Evolutionary conservation across 305 asterid species (phyloP).

Genomic region (Fraxinus sp.): DNA sequence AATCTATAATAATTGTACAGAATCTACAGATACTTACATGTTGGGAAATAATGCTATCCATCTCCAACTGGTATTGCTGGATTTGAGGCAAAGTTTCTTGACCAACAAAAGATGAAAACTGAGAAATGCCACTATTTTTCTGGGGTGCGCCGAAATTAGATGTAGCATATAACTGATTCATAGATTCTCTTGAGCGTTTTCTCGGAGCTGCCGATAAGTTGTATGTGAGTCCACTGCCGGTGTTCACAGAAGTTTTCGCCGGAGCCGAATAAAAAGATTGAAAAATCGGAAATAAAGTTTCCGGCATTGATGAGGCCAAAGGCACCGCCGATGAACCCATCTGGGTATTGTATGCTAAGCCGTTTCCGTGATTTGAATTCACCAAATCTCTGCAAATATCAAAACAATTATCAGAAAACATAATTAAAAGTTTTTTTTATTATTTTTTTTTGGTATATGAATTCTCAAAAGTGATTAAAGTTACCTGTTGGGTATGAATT

Average conservation of each 20-base stretch:
- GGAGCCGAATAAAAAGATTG: conserved; percentile 38
- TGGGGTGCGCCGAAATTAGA: conserved; percentile 12
- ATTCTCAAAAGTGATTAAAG: not conserved
- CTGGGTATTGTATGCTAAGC: conserved; percentile 33
- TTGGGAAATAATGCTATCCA: conserved; percentile 58
- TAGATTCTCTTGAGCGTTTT: conserved; percentile 50
- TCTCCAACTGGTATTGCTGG: conserved; percentile 55
- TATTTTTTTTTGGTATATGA: not conserved
- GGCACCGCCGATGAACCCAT: conserved; percentile 34
- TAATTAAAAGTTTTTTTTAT: not conserved
- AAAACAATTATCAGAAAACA: not conserved
- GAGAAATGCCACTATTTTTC: conserved; percentile 21
- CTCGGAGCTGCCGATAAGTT: conserved; percentile 36
- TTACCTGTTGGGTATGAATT: conserved; percentile 47
- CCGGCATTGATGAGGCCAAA: conserved; percentile 35
- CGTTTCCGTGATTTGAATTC: conserved; percentile 30
- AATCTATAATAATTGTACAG: not conserved
- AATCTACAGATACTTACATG: conserved; percentile 45
- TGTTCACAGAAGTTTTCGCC: conserved; percentile 60
- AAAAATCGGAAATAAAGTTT: conserved; percentile 19
- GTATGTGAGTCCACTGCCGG: conserved; percentile 62
- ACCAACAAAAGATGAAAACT: conserved; percentile 34
- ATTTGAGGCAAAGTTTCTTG: conserved; percentile 46
- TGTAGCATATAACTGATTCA: conserved; percentile 30
- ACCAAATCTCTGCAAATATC: conserved; percentile 35